Base-by-base conservation (phyloP, 164 flowering plant genomes). In the Brasenia schreberi region DNA sequence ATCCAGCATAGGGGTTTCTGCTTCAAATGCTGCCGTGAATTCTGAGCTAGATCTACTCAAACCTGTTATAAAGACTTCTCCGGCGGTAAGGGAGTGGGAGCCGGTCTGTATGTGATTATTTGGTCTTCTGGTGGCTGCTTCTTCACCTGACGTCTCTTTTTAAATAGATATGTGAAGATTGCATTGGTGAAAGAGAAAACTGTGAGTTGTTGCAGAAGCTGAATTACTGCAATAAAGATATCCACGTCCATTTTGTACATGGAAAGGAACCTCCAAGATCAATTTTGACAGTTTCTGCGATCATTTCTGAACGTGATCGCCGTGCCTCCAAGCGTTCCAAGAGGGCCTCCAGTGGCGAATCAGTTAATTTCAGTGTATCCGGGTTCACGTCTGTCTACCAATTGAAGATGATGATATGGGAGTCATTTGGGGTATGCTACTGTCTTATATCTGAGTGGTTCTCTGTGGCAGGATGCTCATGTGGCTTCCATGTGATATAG, bases 391-490 rank as follows among this genome's bases (percentile, higher is more conserved):
- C 97, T 53, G 60, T 95, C 59, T 92, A 92, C 74, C 94, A 95
- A 71, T 77, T 95, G 79, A 95, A 95, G 72, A 84, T 95, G 99
- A 89, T 92, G 99, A 90, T 95, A 76, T 92, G 97, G 97, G 97
- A 92, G 75, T 87, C 89, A 18, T 87, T 92, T 77, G 99, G 97
- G 90, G 99, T 95, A 86, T 43, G 93, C 52, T 70, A 7, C 12
- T 45, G 7, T 45, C 53, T 12, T 45, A 7, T 7, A 7, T 45
- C 12, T 45, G 11, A 45, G 53, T 45, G 12, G 12, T 45, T 45
- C 12, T 45, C 12, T 7, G 53, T 45, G 12, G 53, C 27, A 23
- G 53, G 7, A 7, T 12, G 53, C 12, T 45, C 53, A 45, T 45
- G 53, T 7, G 12, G 53, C 53, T 45, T 45, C 12, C 11, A 12